Evolutionary conservation across 495 filamentous ascomycete genomes (phyloP).

Genomic region (Hyaloscypha variabilis): DNA sequence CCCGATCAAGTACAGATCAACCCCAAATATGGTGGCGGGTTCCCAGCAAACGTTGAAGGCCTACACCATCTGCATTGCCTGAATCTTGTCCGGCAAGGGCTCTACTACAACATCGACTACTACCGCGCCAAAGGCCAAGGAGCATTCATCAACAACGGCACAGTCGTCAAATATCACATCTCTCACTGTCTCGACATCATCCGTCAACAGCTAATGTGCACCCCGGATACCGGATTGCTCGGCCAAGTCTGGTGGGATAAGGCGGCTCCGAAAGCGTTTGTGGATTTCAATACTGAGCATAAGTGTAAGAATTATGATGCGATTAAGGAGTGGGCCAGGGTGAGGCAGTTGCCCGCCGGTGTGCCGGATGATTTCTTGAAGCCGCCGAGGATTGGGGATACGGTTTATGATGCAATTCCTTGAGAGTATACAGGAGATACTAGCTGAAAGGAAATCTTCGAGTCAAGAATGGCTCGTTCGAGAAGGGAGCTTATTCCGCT

Average conservation of each 20-base stretch:
- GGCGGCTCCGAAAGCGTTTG: slow-evolving; percentile 45
- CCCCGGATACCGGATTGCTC: slow-evolving; percentile 50
- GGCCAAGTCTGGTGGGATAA: slow-evolving; percentile 55
- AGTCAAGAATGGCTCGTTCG: too few relatives aligned
- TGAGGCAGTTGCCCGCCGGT: slow-evolving; percentile 43
- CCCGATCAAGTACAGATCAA: slow-evolving; percentile 53
- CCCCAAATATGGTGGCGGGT: slow-evolving; percentile 55
- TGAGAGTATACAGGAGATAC: background rate
- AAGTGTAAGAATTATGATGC: slow-evolving; percentile 58
- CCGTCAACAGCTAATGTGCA: slow-evolving; percentile 60
- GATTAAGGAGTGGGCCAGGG: slow-evolving; percentile 52
- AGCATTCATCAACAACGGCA: slow-evolving; percentile 51
- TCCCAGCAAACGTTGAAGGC: slow-evolving; percentile 55
- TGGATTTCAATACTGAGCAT: slow-evolving; percentile 59
- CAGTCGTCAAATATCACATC: slow-evolving; percentile 51
- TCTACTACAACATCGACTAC: slow-evolving; percentile 60
- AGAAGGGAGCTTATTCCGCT: too few relatives aligned
- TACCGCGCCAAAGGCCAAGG: slow-evolving; percentile 50
- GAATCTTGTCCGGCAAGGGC: slow-evolving; percentile 57
- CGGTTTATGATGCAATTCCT: slow-evolving; percentile 25
- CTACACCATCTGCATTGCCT: slow-evolving; percentile 62
- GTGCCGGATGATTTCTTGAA: slow-evolving; percentile 45
- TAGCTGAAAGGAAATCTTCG: too few relatives aligned
- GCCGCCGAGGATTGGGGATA: slow-evolving; percentile 41
- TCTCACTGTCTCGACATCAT: slow-evolving; percentile 59